Evolutionary conservation across 495 filamentous ascomycete species (phyloP).

Genomic region (Hypoxylon lienhwacheense): DNA sequence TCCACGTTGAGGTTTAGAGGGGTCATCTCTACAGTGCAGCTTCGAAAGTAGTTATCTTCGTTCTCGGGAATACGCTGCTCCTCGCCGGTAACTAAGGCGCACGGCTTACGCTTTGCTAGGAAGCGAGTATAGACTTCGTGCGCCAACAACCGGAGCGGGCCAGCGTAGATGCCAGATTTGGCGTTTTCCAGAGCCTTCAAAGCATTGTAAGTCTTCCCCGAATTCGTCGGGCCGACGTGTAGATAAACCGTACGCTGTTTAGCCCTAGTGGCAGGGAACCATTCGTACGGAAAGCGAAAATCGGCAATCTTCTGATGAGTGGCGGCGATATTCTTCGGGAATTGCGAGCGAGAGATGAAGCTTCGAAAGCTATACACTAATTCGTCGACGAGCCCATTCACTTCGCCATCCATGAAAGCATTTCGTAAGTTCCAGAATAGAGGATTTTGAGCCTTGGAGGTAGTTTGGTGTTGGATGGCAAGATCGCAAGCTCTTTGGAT

Average conservation of each 20-base stretch:
- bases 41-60: slow-evolving; percentile 58
- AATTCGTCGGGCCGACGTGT: slow-evolving; percentile 97
- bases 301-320: slow-evolving; percentile 72
- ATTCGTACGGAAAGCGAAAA: slow-evolving; percentile 81
- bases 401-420: slow-evolving; percentile 56
- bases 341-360: slow-evolving; percentile 43
- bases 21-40: slow-evolving; percentile 97
- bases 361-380: slow-evolving; percentile 65
- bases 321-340: slow-evolving; percentile 39
- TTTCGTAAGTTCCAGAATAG: slow-evolving; percentile 59
- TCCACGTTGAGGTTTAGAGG: slow-evolving; percentile 70
- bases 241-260: slow-evolving; percentile 83
- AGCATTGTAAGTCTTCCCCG: slow-evolving; percentile 96
- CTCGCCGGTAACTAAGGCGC: slow-evolving; percentile 88
- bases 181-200: slow-evolving; percentile 80
- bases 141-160: slow-evolving; percentile 85
- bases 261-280: slow-evolving; percentile 80
- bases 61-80: slow-evolving; percentile 66
- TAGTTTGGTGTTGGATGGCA: slow-evolving; percentile 36
- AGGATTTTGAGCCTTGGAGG: slow-evolving; percentile 47
- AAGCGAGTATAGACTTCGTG: slow-evolving; percentile 90
- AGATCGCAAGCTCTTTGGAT: slow-evolving; percentile 42
- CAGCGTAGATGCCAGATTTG: slow-evolving; percentile 82
- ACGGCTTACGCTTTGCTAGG: slow-evolving; percentile 69
- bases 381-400: slow-evolving; percentile 54